These are phyloP conservation scores for Penicillium alfredii DNA, from an alignment of 495 filamentous ascomycete species.

Conservation along the genomic window DNA sequence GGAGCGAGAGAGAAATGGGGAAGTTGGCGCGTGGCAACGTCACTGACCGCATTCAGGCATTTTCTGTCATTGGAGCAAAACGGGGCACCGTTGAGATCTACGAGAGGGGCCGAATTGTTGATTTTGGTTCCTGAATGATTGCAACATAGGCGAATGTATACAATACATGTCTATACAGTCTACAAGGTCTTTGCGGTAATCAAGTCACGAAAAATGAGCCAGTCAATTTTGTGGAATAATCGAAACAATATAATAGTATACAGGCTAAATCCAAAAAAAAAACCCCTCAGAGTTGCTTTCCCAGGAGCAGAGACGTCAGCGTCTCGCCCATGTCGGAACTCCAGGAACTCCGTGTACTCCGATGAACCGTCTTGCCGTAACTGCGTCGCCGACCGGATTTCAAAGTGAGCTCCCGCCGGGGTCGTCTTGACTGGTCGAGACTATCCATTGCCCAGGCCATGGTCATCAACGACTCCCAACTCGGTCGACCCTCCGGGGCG, in stretches of 20 bases:
- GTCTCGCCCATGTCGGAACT: slow-evolving; percentile 32
- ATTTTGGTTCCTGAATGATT: not conserved
- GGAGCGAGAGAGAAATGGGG: slow-evolving; percentile 3
- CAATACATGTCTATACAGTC: too few relatives aligned
- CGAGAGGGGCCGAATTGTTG: not conserved
- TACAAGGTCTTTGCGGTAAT: not conserved
- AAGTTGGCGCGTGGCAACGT: slow-evolving; percentile 21
- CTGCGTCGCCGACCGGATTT: slow-evolving; percentile 35
- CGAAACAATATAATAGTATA: slow-evolving; percentile 22
- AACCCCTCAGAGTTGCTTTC: slow-evolving; percentile 29
- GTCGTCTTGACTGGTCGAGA: slow-evolving; percentile 33
- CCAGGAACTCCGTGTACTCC: slow-evolving; percentile 37
- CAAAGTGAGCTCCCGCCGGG: slow-evolving; percentile 21
- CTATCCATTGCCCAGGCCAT: slow-evolving; percentile 44
- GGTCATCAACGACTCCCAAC: slow-evolving; percentile 43
- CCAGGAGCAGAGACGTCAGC: slow-evolving; percentile 31
- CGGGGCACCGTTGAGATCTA: too few relatives aligned
- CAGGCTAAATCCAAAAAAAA: slow-evolving; percentile 15
- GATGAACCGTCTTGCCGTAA: slow-evolving; percentile 25
- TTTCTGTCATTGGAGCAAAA: too few relatives aligned
- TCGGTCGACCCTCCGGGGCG: slow-evolving; percentile 31
- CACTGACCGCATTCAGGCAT: slow-evolving; percentile 26
- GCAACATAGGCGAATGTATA: too few relatives aligned
- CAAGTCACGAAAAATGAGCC: too few relatives aligned
- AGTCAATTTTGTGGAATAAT: slow-evolving; percentile 9